These are phyloP conservation scores for Cucumis hystrix DNA, from an alignment of 306 rosid species.

Conservation along the genomic window DNA sequence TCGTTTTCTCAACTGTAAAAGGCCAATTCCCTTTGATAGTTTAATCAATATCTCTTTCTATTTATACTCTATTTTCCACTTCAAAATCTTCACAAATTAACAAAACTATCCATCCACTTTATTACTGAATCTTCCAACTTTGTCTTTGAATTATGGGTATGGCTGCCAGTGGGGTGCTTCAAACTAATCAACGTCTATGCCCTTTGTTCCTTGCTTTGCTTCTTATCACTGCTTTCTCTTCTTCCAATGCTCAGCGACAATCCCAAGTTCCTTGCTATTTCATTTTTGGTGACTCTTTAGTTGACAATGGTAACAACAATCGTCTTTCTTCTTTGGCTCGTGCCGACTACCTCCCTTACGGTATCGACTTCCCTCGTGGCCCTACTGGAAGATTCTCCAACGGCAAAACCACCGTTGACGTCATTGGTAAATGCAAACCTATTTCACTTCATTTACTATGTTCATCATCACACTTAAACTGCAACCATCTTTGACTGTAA, in stretches of 20 bases:
- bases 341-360: constrained; percentile 68
- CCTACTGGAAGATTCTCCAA: constrained; percentile 85
- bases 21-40: not conserved
- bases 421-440: constrained; percentile 34
- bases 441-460: no score
- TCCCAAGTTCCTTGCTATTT: constrained; percentile 81
- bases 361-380: constrained; percentile 56
- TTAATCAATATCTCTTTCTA: not conserved
- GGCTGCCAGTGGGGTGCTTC: not conserved
- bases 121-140: no score
- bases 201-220: not conserved
- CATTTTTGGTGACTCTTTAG: constrained; percentile 88
- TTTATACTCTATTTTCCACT: not conserved
- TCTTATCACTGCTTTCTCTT: constrained; percentile 10
- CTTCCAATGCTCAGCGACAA: constrained; percentile 16
- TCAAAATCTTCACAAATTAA: not conserved
- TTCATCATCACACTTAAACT: no score
- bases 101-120: not conserved
- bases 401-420: constrained; percentile 68
- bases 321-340: constrained; percentile 58
- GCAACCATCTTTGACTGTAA: no score
- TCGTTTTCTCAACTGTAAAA: constrained; percentile 2
- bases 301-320: constrained; percentile 82
- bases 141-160: not conserved
- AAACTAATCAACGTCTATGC: not conserved